phyloP scores from a whole-genome alignment of 371 early-diverging fungal species.

The Mortierella sp. region DNA sequence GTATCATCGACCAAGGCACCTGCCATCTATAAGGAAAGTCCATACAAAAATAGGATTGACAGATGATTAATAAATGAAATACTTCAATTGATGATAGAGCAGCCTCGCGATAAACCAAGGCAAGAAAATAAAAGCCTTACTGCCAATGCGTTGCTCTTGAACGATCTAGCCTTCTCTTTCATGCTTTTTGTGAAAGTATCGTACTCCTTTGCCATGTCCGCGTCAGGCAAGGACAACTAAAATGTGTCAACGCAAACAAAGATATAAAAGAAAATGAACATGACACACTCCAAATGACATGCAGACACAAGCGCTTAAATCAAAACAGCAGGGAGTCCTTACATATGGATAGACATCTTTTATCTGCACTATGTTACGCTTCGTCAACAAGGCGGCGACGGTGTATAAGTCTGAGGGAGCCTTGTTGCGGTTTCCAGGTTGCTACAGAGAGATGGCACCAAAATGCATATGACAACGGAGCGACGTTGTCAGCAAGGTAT shows the following conservation, averaged over 20 bases:
- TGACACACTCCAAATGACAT: too few species aligned
- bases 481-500: too few species aligned
- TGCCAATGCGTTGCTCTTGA: conserved; percentile 34
- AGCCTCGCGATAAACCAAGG: too few species aligned
- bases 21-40: conserved; percentile 35
- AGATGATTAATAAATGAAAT: too few species aligned
- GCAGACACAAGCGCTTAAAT: too few species aligned
- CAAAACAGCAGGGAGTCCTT: too few species aligned
- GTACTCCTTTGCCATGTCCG: conserved; percentile 62
- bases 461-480: too few species aligned
- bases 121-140: conserved; percentile 17
- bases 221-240: conserved; percentile 71
- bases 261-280: not conserved
- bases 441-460: too few species aligned
- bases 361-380: conserved; percentile 72
- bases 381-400: conserved; percentile 76
- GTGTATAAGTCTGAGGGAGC: conserved; percentile 55
- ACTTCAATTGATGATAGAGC: too few species aligned
- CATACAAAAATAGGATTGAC: not conserved
- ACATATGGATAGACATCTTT: conserved; percentile 80
- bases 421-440: conserved; percentile 38
- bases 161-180: conserved; percentile 40
- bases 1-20: conserved; percentile 59
- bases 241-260: too few species aligned
- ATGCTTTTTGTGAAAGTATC: conserved; percentile 55